Conservation (phyloP, 139 green algal genomes). For the Coccomyxa sp. region DNA sequence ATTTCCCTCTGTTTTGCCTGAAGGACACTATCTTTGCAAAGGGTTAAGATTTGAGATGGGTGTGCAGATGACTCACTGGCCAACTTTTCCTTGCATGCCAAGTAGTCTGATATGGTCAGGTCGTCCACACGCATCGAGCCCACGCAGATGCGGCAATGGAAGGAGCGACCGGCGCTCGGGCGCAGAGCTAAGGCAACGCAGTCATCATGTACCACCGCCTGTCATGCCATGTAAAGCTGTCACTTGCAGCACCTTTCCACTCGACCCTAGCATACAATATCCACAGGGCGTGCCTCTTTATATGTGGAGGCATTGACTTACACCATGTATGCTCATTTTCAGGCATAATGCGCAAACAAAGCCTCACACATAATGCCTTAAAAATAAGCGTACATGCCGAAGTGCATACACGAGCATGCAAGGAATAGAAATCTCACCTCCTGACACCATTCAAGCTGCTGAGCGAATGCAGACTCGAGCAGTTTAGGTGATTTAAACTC, state of each 20-base stretch:
- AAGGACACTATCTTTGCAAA: background rate
- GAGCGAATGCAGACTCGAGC: slow-evolving; percentile 14
- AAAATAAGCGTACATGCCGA: background rate
- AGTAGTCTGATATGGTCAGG: slow-evolving; percentile 52
- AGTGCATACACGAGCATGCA: background rate
- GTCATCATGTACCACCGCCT: slow-evolving; percentile 38
- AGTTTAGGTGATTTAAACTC: slow-evolving; percentile 19
- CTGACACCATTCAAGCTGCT: slow-evolving; percentile 12
- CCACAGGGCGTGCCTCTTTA: background rate
- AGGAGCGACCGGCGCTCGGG: slow-evolving; percentile 37
- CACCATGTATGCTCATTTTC: background rate
- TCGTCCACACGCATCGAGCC: slow-evolving; percentile 50
- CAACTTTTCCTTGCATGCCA: slow-evolving; percentile 69
- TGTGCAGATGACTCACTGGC: background rate
- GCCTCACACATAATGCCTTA: background rate
- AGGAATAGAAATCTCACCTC: background rate
- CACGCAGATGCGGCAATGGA: slow-evolving; percentile 42
- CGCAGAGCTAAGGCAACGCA: slow-evolving; percentile 49
- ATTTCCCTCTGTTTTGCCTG: background rate
- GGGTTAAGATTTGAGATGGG: background rate
- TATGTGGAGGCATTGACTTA: background rate
- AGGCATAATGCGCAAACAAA: background rate
- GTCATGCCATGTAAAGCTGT: slow-evolving; percentile 9
- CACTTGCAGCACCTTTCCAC: background rate
- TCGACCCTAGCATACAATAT: background rate